Evolutionary conservation across 805 yeast species (phyloP), one percentile per base, ranked within the genome.

Genomic region (Saccharomycopsis malanga): DNA sequence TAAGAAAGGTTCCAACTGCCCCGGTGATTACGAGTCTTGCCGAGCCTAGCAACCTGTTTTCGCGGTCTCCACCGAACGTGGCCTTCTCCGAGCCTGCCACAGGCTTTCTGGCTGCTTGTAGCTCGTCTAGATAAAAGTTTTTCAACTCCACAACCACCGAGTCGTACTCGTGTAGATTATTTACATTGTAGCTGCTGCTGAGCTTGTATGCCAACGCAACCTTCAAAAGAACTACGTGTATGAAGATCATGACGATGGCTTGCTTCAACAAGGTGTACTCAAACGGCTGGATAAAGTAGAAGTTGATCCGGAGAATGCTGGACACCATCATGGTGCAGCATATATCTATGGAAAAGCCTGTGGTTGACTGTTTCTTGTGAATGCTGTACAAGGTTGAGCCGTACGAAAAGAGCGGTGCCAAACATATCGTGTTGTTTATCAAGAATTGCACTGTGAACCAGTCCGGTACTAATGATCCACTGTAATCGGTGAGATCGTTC

Each of bases 241-340:
- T 83, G 52, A 76, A 71, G n/a, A 88, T 71, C 96, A 87, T 88
- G n/a, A 86, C 76, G 36, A 83, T 57, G 32, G 93, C 78, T 60
- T 89, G 97, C 52, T 91, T 66, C 37, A 88, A 67, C 36, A 88
- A 64, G 2, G 94, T 76, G n/a, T 75, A 62, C 61, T 88, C 96
- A 60, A 81, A 88, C 0, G 95, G 95, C 39, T 81, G 75, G 42
- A 86, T 80, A 52, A 83, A 62, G 67, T 83, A 89, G 66, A 86
- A 88, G 47, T 79, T 77, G 23, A 88, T 80, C 54, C 94, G 70
- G 39, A 87, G 65, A 4, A 79, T 75, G 36, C 87, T 75, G 1
- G 95, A 81, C 53, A 87, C 70, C 52, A 88, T 61, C 95, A 89
- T 87, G 4, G 95, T 86, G 4, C 87, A 89, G 64, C 96, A 89